phyloP scores from a whole-genome alignment of 1,284 basidiomycete genomes.

The Clitocybe nebularis region DNA sequence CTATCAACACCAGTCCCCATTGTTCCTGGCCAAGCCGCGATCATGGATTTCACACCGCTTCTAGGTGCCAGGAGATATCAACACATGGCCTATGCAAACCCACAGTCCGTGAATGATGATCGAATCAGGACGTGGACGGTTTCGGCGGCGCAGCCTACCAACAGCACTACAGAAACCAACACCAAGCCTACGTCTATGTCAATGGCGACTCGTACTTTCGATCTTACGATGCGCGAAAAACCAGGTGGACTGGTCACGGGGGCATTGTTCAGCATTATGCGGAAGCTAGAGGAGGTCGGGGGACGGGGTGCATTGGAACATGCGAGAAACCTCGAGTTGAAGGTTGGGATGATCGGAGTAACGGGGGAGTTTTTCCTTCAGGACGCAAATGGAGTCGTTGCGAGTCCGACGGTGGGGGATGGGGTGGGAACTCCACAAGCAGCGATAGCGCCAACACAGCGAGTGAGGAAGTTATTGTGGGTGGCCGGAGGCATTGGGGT shows the following conservation, averaged over 20 bases:
- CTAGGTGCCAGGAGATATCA: constrained; percentile 42
- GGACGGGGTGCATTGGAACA: constrained; percentile 36
- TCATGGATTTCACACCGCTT: constrained; percentile 51
- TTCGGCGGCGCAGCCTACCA: constrained; percentile 39
- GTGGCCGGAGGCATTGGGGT: constrained; percentile 56
- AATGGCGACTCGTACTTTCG: constrained; percentile 25
- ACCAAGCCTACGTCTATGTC: constrained; percentile 15
- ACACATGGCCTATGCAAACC: constrained; percentile 47
- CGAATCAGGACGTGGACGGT: constrained; percentile 65
- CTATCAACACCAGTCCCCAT: constrained; percentile 32
- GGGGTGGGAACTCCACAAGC: constrained; percentile 1
- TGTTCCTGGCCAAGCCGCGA: constrained; percentile 49
- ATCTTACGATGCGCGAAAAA: constrained; percentile 50
- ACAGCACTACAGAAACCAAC: no score
- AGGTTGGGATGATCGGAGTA: constrained; percentile 35
- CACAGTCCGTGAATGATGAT: constrained; percentile 55
- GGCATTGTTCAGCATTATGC: constrained; percentile 45
- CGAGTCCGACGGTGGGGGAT: constrained; percentile 11
- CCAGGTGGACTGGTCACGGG: constrained; percentile 49
- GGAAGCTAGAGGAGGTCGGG: constrained; percentile 31
- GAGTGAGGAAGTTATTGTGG: constrained; percentile 36
- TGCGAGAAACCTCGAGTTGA: constrained; percentile 30
- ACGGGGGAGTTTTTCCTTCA: constrained; percentile 36
- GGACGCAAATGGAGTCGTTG: constrained; percentile 2
- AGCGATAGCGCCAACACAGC: constrained; percentile 2